Conservation (phyloP, 2,329 filamentous ascomycete species). For the Hypoxylon sp. region DNA sequence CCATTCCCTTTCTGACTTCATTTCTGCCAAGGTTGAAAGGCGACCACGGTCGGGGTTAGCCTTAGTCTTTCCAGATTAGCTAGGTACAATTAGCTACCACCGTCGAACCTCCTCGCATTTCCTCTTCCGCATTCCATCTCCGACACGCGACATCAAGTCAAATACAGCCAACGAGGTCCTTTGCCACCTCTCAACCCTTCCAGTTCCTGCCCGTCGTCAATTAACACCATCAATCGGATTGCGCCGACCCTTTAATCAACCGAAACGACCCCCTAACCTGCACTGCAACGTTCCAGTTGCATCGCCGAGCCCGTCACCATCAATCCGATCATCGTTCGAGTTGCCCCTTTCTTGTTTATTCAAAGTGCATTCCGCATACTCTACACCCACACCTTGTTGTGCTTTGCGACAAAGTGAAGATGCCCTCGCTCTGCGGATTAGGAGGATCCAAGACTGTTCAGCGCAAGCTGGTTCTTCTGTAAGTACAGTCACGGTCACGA, state of each 20-base stretch:
- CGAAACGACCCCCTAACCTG: conserved; percentile 23
- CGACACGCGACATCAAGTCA: conserved; percentile 6
- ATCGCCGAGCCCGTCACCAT: conserved; percentile 37
- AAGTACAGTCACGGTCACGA: conserved; percentile 59
- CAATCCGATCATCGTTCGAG: conserved; percentile 26
- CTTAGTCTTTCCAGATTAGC: conserved; percentile 20
- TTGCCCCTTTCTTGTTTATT: conserved; percentile 33
- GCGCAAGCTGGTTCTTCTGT: conserved; percentile 97
- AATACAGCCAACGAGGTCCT: conserved; percentile 11
- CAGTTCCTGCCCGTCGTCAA: not conserved
- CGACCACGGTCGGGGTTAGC: conserved; percentile 10
- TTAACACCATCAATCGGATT: conserved; percentile 29
- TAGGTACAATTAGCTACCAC: conserved; percentile 14
- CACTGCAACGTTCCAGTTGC: conserved; percentile 43
- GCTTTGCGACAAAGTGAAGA: conserved; percentile 45
- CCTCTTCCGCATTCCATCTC: conserved; percentile 38
- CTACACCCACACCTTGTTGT: conserved; percentile 7
- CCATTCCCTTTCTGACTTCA: conserved; percentile 39
- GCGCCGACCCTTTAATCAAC: conserved; percentile 31
- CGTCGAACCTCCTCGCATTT: conserved; percentile 24
- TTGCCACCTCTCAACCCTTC: conserved; percentile 6
- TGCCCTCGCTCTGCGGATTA: conserved; percentile 71
- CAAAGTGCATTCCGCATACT: conserved; percentile 7
- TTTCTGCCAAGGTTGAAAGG: conserved; percentile 32
- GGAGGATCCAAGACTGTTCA: conserved; percentile 84